Evolutionary conservation across 2,329 filamentous ascomycete species (phyloP).

Genomic region (Curvularia lunata): DNA sequence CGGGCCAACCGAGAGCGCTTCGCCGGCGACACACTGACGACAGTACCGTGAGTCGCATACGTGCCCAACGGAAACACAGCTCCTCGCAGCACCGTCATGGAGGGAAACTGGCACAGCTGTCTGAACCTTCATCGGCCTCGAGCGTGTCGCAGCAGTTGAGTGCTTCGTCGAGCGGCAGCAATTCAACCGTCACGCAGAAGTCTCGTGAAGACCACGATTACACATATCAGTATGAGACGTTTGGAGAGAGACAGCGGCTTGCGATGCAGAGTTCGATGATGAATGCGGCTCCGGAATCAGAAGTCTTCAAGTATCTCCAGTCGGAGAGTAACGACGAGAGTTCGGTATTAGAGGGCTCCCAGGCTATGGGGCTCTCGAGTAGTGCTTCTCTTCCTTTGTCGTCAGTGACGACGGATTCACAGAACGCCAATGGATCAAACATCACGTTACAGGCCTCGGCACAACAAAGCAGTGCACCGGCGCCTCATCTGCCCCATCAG

Average conservation of each 20-base stretch:
- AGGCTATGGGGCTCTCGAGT: constrained; percentile 15
- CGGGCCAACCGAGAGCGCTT: constrained; percentile 21
- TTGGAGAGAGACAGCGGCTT: constrained; percentile 20
- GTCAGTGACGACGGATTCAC: constrained; percentile 33
- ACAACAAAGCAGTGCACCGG: constrained; percentile 21
- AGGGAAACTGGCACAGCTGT: constrained; percentile 36
- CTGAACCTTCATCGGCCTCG: constrained; percentile 53
- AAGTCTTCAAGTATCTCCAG: constrained; percentile 42
- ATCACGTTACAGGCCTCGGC: constrained; percentile 40
- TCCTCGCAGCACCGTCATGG: constrained; percentile 42
- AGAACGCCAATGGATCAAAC: constrained; percentile 28
- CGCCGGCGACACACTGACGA: constrained; percentile 32
- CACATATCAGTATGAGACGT: constrained; percentile 30
- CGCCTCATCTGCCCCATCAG: constrained; percentile 19
- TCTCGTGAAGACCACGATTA: constrained; percentile 49
- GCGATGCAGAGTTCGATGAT: constrained; percentile 28
- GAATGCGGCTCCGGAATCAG: constrained; percentile 23
- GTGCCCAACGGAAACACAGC: constrained; percentile 42
- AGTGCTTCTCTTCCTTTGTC: constrained; percentile 28
- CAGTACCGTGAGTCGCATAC: constrained; percentile 32
- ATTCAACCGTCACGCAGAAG: constrained; percentile 54
- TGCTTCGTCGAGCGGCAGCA: constrained; percentile 52
- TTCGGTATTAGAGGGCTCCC: constrained; percentile 13
- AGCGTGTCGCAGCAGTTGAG: constrained; percentile 51
- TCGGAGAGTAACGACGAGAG: constrained; percentile 20